A percentile compares a stretch with the other conserved stretches of the same genome.
These are phyloP conservation scores for Fusarium chlamydosporum DNA, from an alignment of 2,329 filamentous ascomycete species.

Conservation along the genomic window DNA sequence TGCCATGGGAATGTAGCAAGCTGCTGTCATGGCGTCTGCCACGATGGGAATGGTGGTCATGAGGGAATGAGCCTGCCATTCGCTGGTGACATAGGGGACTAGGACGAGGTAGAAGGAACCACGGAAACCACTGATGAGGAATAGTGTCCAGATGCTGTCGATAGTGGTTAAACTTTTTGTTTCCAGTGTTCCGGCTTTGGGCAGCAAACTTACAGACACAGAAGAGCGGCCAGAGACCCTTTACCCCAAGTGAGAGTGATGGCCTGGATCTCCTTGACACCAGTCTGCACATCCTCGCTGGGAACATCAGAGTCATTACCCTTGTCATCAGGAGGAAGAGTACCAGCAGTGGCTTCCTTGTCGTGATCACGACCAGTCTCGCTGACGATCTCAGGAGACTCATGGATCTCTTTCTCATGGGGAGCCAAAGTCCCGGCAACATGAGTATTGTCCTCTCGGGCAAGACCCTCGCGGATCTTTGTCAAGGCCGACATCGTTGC, in stretches of 20 bases:
- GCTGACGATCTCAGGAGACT: constrained; percentile 20
- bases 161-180: constrained; percentile 15
- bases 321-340: constrained; percentile 17
- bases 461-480: constrained; percentile 38
- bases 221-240: constrained; percentile 52
- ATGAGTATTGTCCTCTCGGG: constrained; percentile 28
- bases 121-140: constrained; percentile 66
- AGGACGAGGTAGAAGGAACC: constrained; percentile 59
- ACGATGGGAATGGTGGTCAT: constrained; percentile 68
- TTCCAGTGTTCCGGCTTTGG: neutral
- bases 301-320: constrained; percentile 33
- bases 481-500: constrained; percentile 38
- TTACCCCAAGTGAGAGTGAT: constrained; percentile 60
- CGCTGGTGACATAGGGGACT: constrained; percentile 64
- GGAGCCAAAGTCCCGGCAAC: constrained; percentile 27
- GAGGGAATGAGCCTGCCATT: constrained; percentile 67
- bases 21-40: constrained; percentile 67
- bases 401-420: constrained; percentile 25
- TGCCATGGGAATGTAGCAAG: constrained; percentile 72
- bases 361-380: constrained; percentile 17
- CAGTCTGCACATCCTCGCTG: constrained; percentile 51
- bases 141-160: constrained; percentile 62
- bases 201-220: constrained; percentile 51
- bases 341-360: constrained; percentile 34
- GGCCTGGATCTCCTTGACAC: constrained; percentile 61